Evolutionary conservation across 208 protist species (phyloP), one percentile per base, ranked within the genome.

Genomic region (Herpetomonas tarakana): DNA sequence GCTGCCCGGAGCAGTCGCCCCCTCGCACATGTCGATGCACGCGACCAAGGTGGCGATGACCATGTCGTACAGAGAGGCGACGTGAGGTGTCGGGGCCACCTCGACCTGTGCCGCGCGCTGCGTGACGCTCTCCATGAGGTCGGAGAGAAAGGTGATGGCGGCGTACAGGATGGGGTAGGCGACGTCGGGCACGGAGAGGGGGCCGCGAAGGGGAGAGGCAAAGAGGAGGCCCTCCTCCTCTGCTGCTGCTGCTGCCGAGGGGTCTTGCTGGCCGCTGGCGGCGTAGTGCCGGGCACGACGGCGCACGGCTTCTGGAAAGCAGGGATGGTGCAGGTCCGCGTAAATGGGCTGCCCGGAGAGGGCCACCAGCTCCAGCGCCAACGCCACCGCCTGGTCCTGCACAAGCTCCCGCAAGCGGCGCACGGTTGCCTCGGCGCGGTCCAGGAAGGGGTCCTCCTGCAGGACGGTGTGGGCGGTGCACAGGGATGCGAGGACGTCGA

Each of bases 101-200:
- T 41, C 35, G 35, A 41, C 35, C 6, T 6, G 9, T 14, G 14
- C 35, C 35, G 35, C 35, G 14, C 35, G 35, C 35, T 41, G 35
- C 6, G 35, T 41, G 35, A 41, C 35, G 35, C 9, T 14, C 35
- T 41, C 14, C 9, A 41, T 14, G 14, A 41, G 9, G 35, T 41
- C 35, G 35, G 35, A 41, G 35, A 41, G 35, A 14, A 41, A 41
- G 9, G 14, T 14, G 9, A 41, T 41, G 9, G 63, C 78, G 19
- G 71, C 62, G 38, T 81, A 86, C 35, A 94, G 61, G 38, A 82
- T 64, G 39, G 66, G 59, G 25, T 81, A 85, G 45, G 73, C 78
- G 6, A 62, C 68, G 47, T 83, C 81, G 0, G 76, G 61, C 16
- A 86, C 72, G 3, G 41, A 24, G 62, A 82, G 83, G 21, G 29